Evolutionary conservation across 2,329 filamentous ascomycete species (phyloP), one percentile per base, ranked within the genome.

Genomic region (Hypomyces perniciosus): DNA sequence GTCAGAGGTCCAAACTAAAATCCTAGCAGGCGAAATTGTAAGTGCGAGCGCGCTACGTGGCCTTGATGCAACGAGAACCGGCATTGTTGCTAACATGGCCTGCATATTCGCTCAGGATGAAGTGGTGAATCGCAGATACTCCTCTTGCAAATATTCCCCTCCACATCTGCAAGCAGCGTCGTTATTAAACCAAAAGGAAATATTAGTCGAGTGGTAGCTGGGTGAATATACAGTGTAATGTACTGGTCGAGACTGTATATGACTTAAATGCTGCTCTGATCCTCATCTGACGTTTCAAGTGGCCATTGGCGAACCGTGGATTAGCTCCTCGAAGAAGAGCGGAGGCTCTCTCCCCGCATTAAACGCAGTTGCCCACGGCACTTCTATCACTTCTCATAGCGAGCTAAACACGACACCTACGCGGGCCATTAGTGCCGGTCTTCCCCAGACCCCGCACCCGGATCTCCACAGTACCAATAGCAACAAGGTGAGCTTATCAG

Each of bases 381-480:
- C 59, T 13, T 56, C 56, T 9, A 58, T 50, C 27, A 55, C 58
- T 5, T 60, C 60, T 3, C 59, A 64, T 41, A 60, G 58, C 12
- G 63, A 61, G 20, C 65, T 69, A 41, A 65, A 62, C 51, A 74
- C 70, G 12, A 75, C 74, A 35, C 74, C 75, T 1, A 71, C 65
- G 27, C 62, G 76, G n/a, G 64, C 70, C 3, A 60, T 72, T 44
- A 79, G 76, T n/a, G 67, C 69, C 8, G 78, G 74, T 37, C 77
- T 77, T 4, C 73, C 75, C 1, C 68, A 72, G 43, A 69, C 65
- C 51, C 67, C 68, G 5, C 67, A 72, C 50, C 62, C 68, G 4
- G 68, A 72, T 7, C 54, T 61, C 27, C 54, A 59, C 13, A 57
- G 57, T 38, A 34, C 54, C 8, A 56, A 51, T 30, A 53, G 52